These are phyloP conservation scores for Jimgerdemannia flammicorona DNA, from an alignment of 192 early-diverging fungal genomes.

Conservation along the genomic window DNA sequence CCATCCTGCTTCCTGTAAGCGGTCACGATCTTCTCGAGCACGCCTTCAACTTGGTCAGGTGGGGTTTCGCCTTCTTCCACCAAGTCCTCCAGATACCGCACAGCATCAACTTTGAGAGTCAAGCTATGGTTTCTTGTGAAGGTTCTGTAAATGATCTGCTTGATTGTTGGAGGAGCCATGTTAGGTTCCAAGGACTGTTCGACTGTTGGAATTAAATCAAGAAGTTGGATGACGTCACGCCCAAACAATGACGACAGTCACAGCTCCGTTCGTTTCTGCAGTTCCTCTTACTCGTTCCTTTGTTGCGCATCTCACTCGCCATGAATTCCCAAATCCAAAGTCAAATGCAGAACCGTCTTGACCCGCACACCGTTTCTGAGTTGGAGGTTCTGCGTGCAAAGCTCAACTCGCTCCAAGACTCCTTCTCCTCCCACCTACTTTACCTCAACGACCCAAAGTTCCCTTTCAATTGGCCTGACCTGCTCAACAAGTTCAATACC, in stretches of 20 bases:
- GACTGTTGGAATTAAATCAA: no score
- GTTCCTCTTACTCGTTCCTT: no score
- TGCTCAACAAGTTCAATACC: constrained; percentile 41
- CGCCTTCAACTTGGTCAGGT: no score
- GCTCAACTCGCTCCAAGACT: constrained; percentile 32
- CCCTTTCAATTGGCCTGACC: constrained; percentile 35
- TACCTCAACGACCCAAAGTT: constrained; percentile 34
- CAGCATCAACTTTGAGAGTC: constrained; percentile 70
- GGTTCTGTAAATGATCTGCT: constrained; percentile 53
- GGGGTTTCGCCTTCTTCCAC: no score
- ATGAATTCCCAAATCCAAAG: no score
- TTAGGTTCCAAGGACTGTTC: no score
- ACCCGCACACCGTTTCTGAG: constrained; percentile 24
- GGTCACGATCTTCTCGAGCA: no score
- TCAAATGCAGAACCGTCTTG: not conserved
- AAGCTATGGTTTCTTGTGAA: constrained; percentile 82
- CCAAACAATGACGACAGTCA: no score
- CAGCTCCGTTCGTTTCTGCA: no score
- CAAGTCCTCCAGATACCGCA: constrained; percentile 51
- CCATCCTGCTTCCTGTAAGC: no score
- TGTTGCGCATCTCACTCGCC: no score
- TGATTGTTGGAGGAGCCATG: not conserved
- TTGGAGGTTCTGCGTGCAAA: constrained; percentile 29
- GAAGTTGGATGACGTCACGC: no score
- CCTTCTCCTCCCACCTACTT: constrained; percentile 30